phyloP scores from a whole-genome alignment of 805 yeast species.

The Pichia nanzhaoensis region DNA sequence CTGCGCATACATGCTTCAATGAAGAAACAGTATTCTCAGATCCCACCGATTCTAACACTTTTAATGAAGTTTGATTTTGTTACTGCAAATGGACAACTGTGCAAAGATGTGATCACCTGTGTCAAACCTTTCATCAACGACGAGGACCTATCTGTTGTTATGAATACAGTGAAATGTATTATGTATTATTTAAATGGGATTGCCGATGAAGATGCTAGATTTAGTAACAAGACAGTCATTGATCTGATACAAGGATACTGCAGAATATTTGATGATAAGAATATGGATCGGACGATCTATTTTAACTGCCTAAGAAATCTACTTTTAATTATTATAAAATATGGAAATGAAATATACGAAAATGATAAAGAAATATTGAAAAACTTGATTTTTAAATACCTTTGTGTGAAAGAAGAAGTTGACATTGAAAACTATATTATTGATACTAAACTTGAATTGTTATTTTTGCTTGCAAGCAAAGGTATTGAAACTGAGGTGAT shows the following conservation, averaged over 20 bases:
- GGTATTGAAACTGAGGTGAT: not conserved
- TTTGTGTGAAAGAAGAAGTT: not conserved
- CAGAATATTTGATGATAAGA: not conserved
- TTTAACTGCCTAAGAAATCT: constrained; percentile 9
- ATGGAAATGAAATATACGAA: not conserved
- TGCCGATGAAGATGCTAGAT: not conserved
- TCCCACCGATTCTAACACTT: constrained; percentile 43
- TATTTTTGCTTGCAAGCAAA: constrained; percentile 63
- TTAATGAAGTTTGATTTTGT: constrained; percentile 1
- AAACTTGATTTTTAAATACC: not conserved
- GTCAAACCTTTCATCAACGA: constrained; percentile 1
- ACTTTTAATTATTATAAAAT: constrained; percentile 3
- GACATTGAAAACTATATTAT: constrained; percentile 85
- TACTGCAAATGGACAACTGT: not conserved
- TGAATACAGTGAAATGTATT: constrained; percentile 8
- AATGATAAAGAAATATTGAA: not conserved
- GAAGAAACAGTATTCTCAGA: constrained; percentile 34
- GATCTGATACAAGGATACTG: constrained; percentile 1
- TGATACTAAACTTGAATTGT: constrained; percentile 83
- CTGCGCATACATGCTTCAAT: constrained; percentile 12
- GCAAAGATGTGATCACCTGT: constrained; percentile 6
- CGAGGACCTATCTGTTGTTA: not conserved
- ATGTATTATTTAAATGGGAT: not conserved
- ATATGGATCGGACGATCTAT: not conserved
- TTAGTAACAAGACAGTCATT: not conserved